phyloP scores from a whole-genome alignment of 768 basidiomycete genomes.

The Atractiella rhizophila region DNA sequence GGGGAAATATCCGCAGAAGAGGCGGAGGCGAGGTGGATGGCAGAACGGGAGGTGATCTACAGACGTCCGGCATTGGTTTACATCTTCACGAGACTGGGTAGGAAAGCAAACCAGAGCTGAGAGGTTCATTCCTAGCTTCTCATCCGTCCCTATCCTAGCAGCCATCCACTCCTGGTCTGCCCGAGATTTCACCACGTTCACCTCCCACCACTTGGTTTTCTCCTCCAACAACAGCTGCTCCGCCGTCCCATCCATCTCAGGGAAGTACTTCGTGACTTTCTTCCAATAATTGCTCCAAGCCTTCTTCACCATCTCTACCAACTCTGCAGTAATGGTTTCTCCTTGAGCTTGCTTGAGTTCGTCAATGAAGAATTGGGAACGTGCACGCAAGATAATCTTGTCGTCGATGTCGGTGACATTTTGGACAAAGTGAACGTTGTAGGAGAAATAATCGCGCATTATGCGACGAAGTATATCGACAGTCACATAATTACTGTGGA shows the following conservation, averaged over 20 bases:
- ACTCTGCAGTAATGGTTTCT: constrained; percentile 1
- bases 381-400: constrained; percentile 89
- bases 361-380: constrained; percentile 29
- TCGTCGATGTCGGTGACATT: constrained; percentile 98
- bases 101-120: constrained; percentile 56
- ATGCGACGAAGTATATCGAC: constrained; percentile 77
- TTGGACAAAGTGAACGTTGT: constrained; percentile 96
- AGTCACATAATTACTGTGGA: constrained; percentile 69
- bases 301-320: constrained; percentile 7
- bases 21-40: constrained; percentile 1
- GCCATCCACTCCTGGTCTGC: constrained; percentile 38
- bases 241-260: constrained; percentile 5
- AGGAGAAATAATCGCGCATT: constrained; percentile 83
- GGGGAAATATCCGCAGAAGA: background rate
- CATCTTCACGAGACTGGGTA: too few species aligned
- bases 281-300: constrained; percentile 16
- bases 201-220: constrained; percentile 27
- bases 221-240: background rate
- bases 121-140: constrained; percentile 80
- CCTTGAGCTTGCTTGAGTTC: constrained; percentile 20
- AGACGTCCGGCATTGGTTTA: too few species aligned
- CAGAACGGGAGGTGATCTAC: background rate
- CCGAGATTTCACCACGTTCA: constrained; percentile 28
- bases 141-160: constrained; percentile 48
- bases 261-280: constrained; percentile 11